These are phyloP conservation scores for Apiospora kogelbergensis DNA, from an alignment of 2,329 filamentous ascomycete genomes.

Conservation along the genomic window DNA sequence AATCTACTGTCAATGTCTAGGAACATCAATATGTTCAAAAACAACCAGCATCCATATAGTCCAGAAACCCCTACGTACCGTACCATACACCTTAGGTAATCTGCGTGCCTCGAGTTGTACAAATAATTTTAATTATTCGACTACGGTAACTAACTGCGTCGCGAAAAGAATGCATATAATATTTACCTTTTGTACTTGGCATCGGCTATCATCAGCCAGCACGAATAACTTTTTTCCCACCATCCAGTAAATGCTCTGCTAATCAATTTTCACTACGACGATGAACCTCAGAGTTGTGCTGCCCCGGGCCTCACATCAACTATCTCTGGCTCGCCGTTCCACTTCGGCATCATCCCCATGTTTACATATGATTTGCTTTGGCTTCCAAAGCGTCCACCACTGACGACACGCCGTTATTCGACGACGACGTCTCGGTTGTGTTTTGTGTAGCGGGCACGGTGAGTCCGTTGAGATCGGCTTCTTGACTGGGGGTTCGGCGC, in stretches of 20 bases:
- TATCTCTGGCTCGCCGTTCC: background rate
- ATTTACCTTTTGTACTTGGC: background rate
- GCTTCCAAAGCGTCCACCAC: constrained; percentile 18
- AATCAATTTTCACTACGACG: background rate
- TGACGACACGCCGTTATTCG: constrained; percentile 19
- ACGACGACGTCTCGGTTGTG: background rate
- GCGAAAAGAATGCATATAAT: background rate
- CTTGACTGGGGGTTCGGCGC: constrained; percentile 42
- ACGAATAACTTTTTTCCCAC: constrained; percentile 4
- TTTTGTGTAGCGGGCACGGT: background rate
- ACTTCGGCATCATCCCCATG: background rate
- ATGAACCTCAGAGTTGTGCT: background rate
- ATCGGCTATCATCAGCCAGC: background rate
- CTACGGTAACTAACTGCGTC: background rate
- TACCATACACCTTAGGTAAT: no score
- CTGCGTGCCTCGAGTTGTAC: background rate
- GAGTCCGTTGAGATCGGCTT: constrained; percentile 32
- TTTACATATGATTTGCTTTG: constrained; percentile 14
- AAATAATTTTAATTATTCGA: background rate
- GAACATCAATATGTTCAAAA: no score
- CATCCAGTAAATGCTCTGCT: background rate
- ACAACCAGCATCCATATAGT: no score
- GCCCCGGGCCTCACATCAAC: background rate
- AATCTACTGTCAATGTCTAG: background rate
- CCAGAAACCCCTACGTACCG: no score